Conservation (phyloP, 805 yeast genomes). For the Zygotorulaspora danielsina region DNA sequence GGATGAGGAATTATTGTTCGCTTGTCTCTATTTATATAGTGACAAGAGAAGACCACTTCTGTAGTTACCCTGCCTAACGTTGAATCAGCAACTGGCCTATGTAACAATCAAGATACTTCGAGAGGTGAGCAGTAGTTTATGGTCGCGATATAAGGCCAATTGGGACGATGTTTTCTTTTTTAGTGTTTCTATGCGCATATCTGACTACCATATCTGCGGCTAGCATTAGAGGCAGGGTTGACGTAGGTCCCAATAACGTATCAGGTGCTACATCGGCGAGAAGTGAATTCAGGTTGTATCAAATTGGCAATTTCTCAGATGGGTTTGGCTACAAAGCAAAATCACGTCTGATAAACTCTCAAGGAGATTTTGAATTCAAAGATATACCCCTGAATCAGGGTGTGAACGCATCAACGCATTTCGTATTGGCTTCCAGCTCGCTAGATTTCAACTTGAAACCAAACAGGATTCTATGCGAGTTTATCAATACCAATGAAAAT, state of each 20-base stretch:
- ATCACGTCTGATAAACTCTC: constrained; percentile 13
- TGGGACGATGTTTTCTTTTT: constrained; percentile 1
- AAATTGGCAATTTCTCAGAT: constrained; percentile 23
- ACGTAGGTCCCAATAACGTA: constrained; percentile 18
- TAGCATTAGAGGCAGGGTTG: constrained; percentile 30
- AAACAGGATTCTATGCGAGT: constrained; percentile 31
- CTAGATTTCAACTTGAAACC: constrained; percentile 34
- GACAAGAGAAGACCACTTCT: no score
- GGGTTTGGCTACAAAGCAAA: constrained; percentile 14
- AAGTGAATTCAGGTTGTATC: constrained; percentile 26
- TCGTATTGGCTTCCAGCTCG: constrained; percentile 29
- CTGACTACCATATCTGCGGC: constrained; percentile 15
- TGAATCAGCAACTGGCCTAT: no score
- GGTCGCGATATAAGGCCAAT: no score
- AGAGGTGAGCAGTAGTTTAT: no score
- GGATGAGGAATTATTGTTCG: not conserved
- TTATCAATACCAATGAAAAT: constrained; percentile 16
- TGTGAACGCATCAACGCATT: constrained; percentile 27
- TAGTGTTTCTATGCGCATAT: constrained; percentile 8
- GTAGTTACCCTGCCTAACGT: not conserved
- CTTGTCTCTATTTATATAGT: no score
- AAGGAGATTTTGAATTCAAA: constrained; percentile 30
- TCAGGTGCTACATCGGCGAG: constrained; percentile 22
- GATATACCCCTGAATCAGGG: constrained; percentile 28
- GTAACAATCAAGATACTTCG: no score